A percentile compares a stretch with the other conserved stretches of the same genome.
These are phyloP conservation scores for Podospora didyma DNA, from an alignment of 495 filamentous ascomycete species.

Conservation along the genomic window DNA sequence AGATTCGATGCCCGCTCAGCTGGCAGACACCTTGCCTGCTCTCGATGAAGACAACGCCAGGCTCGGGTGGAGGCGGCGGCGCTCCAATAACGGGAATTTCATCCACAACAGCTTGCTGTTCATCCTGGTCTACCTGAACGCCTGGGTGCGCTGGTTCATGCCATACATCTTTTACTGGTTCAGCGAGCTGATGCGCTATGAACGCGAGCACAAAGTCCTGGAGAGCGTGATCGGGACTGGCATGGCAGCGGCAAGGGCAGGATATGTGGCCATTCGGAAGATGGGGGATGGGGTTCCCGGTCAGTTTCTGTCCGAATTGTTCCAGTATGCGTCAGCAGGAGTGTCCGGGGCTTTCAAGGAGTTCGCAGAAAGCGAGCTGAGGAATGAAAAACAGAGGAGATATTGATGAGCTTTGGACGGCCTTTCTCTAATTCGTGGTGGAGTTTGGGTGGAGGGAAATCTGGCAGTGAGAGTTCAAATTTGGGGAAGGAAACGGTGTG, in stretches of 20 bases:
- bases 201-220: slow-evolving; percentile 13
- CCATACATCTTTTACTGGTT: slow-evolving; percentile 2
- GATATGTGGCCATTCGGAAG: neutral
- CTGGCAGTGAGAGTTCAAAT: too few species aligned
- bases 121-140: slow-evolving; percentile 6
- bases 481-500: too few species aligned
- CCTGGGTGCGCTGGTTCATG: slow-evolving; percentile 2
- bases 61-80: neutral
- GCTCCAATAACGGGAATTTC: neutral
- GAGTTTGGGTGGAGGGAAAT: too few species aligned
- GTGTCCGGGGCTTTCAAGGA: slow-evolving; percentile 18
- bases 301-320: neutral
- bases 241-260: neutral
- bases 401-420: neutral
- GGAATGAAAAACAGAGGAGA: neutral
- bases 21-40: neutral
- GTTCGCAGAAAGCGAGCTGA: slow-evolving; percentile 9
- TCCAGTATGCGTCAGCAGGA: slow-evolving; percentile 10
- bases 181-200: slow-evolving; percentile 7
- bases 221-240: slow-evolving; percentile 1
- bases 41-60: neutral
- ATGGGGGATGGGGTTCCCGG: slow-evolving; percentile 5
- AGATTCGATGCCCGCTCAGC: slow-evolving; percentile 38
- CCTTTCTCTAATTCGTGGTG: neutral
- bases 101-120: slow-evolving; percentile 13